Conservation (phyloP, 129 eudicot genomes). For the Flaveria sonorensis region DNA sequence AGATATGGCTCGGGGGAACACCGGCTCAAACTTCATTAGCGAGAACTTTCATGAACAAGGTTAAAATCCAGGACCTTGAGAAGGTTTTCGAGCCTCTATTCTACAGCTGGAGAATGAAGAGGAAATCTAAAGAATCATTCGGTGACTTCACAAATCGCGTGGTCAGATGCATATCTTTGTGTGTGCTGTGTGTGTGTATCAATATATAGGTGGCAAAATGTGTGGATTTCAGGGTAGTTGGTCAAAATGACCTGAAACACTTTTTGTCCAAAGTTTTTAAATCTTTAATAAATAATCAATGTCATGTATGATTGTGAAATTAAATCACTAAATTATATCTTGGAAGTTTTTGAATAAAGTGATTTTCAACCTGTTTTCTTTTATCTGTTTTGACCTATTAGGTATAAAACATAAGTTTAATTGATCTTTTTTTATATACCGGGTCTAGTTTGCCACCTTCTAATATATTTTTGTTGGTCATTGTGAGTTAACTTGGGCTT, state of each 20-base stretch:
- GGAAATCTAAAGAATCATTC: constrained; percentile 83
- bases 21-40: constrained; percentile 83
- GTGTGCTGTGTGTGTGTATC: background rate
- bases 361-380: background rate
- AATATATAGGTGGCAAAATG: constrained; percentile 8
- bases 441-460: background rate
- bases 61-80: constrained; percentile 88
- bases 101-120: constrained; percentile 72
- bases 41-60: constrained; percentile 75
- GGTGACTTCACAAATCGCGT: constrained; percentile 87
- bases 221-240: background rate
- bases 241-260: background rate
- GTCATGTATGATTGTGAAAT: background rate
- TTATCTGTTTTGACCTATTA: background rate
- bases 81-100: constrained; percentile 92
- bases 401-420: background rate
- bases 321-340: background rate
- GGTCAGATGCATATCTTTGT: constrained; percentile 42
- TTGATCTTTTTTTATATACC: background rate
- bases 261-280: background rate
- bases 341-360: background rate
- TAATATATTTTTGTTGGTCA: constrained; percentile 1
- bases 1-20: constrained; percentile 99
- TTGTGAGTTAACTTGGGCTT: background rate
- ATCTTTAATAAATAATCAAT: background rate